phyloP scores from a whole-genome alignment of 2,329 filamentous ascomycete species.

The Gnomoniopsis sp. region DNA sequence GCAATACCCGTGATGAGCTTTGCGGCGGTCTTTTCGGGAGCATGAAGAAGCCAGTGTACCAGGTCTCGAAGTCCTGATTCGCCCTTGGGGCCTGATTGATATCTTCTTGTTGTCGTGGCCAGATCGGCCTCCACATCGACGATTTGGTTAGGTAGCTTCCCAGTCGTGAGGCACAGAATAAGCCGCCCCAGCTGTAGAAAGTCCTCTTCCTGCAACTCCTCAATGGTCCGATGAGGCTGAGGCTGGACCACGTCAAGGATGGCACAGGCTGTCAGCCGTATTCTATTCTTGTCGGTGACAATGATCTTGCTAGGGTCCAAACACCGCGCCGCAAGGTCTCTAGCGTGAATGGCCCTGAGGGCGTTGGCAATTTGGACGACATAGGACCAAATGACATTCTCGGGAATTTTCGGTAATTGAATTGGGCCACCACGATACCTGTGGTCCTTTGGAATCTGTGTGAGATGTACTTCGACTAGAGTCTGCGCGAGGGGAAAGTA shows the following conservation, averaged over 20 bases:
- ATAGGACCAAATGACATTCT: conserved; percentile 85
- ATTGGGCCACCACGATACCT: conserved; percentile 32
- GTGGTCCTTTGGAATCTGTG: conserved; percentile 38
- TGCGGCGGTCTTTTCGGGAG: conserved; percentile 72
- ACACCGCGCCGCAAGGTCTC: conserved; percentile 78
- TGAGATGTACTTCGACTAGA: conserved; percentile 76
- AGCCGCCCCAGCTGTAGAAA: conserved; percentile 79
- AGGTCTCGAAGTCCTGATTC: conserved; percentile 67
- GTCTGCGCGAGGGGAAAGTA: conserved; percentile 92
- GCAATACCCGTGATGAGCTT: conserved; percentile 72
- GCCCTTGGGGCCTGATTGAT: conserved; percentile 14
- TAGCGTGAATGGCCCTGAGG: conserved; percentile 78
- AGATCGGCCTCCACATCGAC: conserved; percentile 57
- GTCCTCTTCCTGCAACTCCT: conserved; percentile 84
- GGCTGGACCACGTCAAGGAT: conserved; percentile 87
- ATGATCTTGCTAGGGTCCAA: conserved; percentile 87
- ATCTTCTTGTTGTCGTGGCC: conserved; percentile 13
- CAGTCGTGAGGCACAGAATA: conserved; percentile 77
- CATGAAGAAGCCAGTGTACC: conserved; percentile 72
- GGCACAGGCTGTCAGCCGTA: conserved; percentile 83
- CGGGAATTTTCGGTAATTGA: conserved; percentile 54
- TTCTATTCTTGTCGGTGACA: conserved; percentile 82
- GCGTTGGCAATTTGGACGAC: conserved; percentile 88
- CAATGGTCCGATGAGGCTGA: conserved; percentile 64
- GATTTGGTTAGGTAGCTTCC: conserved; percentile 50